Base-by-base conservation (phyloP, 2,329 filamentous ascomycete species). In the Microcyclosporella mali region DNA sequence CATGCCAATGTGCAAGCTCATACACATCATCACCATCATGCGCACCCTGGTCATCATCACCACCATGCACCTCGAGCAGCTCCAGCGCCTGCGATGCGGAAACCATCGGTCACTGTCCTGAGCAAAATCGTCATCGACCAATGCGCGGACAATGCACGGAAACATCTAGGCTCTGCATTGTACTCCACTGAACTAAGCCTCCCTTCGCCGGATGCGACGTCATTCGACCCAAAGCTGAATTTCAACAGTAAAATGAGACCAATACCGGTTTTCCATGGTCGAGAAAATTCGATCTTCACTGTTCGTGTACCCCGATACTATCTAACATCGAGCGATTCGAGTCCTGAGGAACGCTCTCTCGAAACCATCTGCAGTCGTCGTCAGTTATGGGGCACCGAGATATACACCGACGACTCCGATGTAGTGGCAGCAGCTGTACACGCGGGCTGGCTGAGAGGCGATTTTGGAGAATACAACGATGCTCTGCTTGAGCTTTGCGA, bases 321-420 rank as follows among this genome's bases (percentile, higher is more conserved):
- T 56, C 71, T 98, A 6, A 44, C 45, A 1, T 39, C 46, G 25
- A 46, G 47, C 2, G 38, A 52, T 14, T 17, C 31, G 12, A 45
- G 46, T 17, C 30, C 49, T 11, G 50, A 52, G 9, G 47, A 52
- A 19, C 65, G 79, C 0, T 78, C 85, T 17, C 77, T 90, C 21
- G 85, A 92, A 60, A 86, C 94, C 53, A 89, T 97, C 39, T 94
- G 88, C 9, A 70, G 79, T 6, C 78, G 87, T 27, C 78, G 84
- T 15, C 85, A 86, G 6, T 65, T 98, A 0, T 98, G 90, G 89
- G 92, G 92, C 1, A 92, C 88, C 0, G 89, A 94, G 29, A 77
- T 98, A 6, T 97, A 97, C 61, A 94, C 88, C 0, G 92, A 98
- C 56, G 92, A 98, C 65, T 95, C 88, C 0, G 92, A 98, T 60